These are phyloP conservation scores for Tetrahymena borealis DNA, from an alignment of 73 alveolate species.

Conservation along the genomic window DNA sequence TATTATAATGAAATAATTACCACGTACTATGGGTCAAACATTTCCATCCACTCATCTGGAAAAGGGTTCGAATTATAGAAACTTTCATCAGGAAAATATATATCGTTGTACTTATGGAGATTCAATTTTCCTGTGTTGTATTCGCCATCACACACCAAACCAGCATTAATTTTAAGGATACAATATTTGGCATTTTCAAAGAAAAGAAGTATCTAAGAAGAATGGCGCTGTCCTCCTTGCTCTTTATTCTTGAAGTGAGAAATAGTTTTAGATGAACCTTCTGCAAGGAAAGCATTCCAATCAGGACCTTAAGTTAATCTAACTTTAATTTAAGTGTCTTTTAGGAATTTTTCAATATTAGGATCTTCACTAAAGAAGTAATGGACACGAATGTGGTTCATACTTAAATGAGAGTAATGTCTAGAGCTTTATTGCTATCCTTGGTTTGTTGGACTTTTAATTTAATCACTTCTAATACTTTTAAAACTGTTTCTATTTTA, in stretches of 20 bases:
- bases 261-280: conserved; percentile 37
- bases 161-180: conserved; percentile 29
- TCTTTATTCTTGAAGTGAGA: conserved; percentile 35
- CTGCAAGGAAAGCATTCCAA: conserved; percentile 52
- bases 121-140: conserved; percentile 60
- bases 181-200: conserved; percentile 43
- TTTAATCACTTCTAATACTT: background rate
- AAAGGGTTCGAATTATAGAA: conserved; percentile 70
- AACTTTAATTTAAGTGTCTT: conserved; percentile 60
- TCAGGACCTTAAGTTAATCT: conserved; percentile 72
- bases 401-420: background rate
- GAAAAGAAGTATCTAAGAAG: conserved; percentile 22
- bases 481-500: background rate
- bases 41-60: conserved; percentile 80
- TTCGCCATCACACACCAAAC: conserved; percentile 49
- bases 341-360: conserved; percentile 42
- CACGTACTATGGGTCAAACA: conserved; percentile 46
- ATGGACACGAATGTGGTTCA: conserved; percentile 57
- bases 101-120: conserved; percentile 52
- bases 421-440: background rate
- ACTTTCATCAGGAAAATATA: conserved; percentile 71
- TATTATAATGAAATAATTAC: background rate
- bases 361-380: conserved; percentile 59
- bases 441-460: background rate
- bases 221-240: conserved; percentile 30